phyloP scores from a whole-genome alignment of 2,329 filamentous ascomycete genomes.

The Penicillium rolfsii region DNA sequence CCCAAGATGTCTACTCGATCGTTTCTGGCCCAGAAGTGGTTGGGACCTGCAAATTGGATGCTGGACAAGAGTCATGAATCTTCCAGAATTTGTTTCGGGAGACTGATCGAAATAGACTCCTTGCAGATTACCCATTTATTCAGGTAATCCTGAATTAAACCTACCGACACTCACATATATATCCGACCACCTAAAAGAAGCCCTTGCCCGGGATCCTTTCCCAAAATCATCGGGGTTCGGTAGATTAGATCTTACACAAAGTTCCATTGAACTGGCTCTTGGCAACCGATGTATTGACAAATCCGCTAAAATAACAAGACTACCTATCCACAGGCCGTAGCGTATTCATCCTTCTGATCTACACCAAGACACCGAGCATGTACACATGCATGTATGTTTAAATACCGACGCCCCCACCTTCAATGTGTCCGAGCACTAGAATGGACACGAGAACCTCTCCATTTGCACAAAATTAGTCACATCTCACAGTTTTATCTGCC shows the following conservation, averaged over 20 bases:
- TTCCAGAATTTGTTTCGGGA: too few relatives aligned
- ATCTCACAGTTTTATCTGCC: not conserved
- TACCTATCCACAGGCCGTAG: conserved; percentile 27
- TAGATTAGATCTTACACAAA: too few relatives aligned
- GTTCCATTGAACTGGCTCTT: conserved; percentile 2
- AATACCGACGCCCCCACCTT: not conserved
- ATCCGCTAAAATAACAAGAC: conserved; percentile 30
- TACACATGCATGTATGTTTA: conserved; percentile 11
- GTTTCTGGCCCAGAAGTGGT: too few relatives aligned
- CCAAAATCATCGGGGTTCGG: too few relatives aligned
- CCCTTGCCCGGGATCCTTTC: too few relatives aligned
- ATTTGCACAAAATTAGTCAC: conserved; percentile 7
- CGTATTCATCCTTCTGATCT: conserved; percentile 16
- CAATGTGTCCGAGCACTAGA: not conserved
- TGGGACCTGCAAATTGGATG: too few relatives aligned
- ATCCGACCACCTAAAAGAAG: not conserved
- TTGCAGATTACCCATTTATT: too few relatives aligned
- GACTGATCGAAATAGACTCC: too few relatives aligned
- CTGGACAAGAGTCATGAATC: too few relatives aligned
- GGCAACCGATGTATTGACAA: conserved; percentile 31
- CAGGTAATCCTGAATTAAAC: too few relatives aligned
- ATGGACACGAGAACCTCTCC: conserved; percentile 13
- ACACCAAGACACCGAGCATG: conserved; percentile 17
- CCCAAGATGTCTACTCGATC: too few relatives aligned
- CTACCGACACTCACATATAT: not conserved